These are phyloP conservation scores for Dothistroma septosporum DNA, from an alignment of 2,329 filamentous ascomycete genomes.

Conservation along the genomic window DNA sequence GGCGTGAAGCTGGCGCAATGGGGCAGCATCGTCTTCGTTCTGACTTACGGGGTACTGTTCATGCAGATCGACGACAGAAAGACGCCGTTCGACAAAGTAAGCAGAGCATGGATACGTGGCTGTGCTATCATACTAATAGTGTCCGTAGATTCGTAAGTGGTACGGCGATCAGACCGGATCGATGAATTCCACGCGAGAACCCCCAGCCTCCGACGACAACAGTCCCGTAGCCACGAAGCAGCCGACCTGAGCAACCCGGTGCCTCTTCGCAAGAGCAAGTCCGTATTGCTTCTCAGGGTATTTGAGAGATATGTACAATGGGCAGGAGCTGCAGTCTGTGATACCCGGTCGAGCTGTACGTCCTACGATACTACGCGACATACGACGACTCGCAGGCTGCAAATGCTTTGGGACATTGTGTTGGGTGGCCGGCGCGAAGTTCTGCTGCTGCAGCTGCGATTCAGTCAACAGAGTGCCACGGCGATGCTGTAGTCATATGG, in stretches of 20 bases:
- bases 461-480: too few relatives aligned
- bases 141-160: conserved; percentile 14
- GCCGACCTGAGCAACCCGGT: conserved; percentile 6
- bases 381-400: too few relatives aligned
- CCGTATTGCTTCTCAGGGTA: background rate
- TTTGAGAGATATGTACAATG: too few relatives aligned
- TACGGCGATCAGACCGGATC: conserved; percentile 14
- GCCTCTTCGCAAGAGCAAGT: background rate
- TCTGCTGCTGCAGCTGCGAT: too few relatives aligned
- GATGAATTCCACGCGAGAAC: background rate
- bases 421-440: too few relatives aligned
- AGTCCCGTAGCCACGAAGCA: conserved; percentile 14
- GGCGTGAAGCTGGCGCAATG: conserved; percentile 62
- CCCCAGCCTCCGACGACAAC: conserved; percentile 9
- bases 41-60: conserved; percentile 57
- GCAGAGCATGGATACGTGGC: conserved; percentile 17
- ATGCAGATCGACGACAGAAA: conserved; percentile 48
- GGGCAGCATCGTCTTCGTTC: conserved; percentile 52
- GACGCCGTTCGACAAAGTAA: conserved; percentile 51
- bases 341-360: too few relatives aligned
- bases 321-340: too few relatives aligned
- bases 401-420: too few relatives aligned
- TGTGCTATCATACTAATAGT: conserved; percentile 2
- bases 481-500: too few relatives aligned
- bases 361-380: too few relatives aligned